phyloP scores from a whole-genome alignment of 371 early-diverging fungal species.

The Mortierella sp. region DNA sequence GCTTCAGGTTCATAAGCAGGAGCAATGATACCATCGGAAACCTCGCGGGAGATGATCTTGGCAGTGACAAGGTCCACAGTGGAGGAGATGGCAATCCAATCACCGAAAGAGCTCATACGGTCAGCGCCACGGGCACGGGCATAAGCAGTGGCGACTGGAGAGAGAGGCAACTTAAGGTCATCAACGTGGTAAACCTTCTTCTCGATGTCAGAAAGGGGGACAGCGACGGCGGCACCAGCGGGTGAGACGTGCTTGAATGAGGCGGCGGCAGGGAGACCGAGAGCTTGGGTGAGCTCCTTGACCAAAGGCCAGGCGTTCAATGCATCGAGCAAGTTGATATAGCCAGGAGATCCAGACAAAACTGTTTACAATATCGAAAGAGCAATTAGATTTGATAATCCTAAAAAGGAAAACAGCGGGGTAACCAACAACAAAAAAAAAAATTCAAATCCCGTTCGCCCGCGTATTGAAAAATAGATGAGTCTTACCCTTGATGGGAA shows the following conservation, averaged over 20 bases:
- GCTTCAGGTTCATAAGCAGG: conserved; percentile 92
- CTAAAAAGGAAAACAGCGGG: conserved; percentile 50
- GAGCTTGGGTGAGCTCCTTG: conserved; percentile 79
- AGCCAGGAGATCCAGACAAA: conserved; percentile 95
- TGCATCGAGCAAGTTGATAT: conserved; percentile 97
- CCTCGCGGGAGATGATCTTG: conserved; percentile 92
- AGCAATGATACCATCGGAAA: conserved; percentile 98
- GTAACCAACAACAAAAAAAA: conserved; percentile 28
- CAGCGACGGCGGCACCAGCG: conserved; percentile 96
- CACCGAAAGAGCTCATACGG: conserved; percentile 98
- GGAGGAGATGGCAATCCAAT: conserved; percentile 95
- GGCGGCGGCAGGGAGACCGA: conserved; percentile 91
- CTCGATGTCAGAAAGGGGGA: conserved; percentile 85
- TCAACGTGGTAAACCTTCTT: conserved; percentile 93
- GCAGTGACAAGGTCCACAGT: conserved; percentile 94
- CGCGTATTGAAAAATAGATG: not conserved
- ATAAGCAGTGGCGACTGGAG: conserved; percentile 86
- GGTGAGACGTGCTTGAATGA: conserved; percentile 99
- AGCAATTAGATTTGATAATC: conserved; percentile 8
- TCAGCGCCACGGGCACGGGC: conserved; percentile 95
- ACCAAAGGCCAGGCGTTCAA: conserved; percentile 97
- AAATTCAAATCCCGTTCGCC: conserved; percentile 41
- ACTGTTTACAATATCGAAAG: conserved; percentile 59
- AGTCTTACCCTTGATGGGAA: conserved; percentile 83
- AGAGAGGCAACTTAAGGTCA: conserved; percentile 79